A percentile compares a stretch with the other conserved stretches of the same genome.
These are phyloP conservation scores for Eutrema japonicum DNA, from an alignment of 345 rosid genomes.

Conservation along the genomic window DNA sequence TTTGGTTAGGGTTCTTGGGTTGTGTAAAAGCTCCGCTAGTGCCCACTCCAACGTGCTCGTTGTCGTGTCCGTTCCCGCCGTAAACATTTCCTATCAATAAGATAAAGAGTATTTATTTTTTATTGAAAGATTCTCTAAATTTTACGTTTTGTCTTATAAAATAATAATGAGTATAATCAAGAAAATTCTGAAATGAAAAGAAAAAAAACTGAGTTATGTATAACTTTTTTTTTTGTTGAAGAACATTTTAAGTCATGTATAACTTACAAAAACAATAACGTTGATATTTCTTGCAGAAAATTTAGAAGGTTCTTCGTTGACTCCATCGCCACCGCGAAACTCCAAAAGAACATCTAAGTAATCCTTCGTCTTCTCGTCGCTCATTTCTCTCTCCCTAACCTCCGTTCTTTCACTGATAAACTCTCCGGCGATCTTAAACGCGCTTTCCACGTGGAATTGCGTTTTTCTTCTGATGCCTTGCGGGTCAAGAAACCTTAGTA, in stretches of 20 bases:
- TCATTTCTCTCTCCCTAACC: constrained; percentile 6
- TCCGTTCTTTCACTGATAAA: constrained; percentile 65
- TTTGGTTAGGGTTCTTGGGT: constrained; percentile 50
- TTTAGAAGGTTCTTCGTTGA: constrained; percentile 50
- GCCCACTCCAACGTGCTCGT: constrained; percentile 93
- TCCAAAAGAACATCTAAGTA: constrained; percentile 78
- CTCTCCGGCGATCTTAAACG: constrained; percentile 62
- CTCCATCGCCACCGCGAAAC: constrained; percentile 62
- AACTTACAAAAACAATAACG: constrained; percentile 67
- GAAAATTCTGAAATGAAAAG: background rate
- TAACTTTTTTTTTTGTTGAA: background rate
- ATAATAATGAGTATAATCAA: background rate
- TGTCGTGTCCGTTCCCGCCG: constrained; percentile 88
- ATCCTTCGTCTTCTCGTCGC: constrained; percentile 54
- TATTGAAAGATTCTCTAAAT: background rate
- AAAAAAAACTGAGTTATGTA: background rate
- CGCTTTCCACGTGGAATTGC: constrained; percentile 61
- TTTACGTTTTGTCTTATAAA: background rate
- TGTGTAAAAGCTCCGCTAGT: constrained; percentile 72
- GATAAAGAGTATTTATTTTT: background rate
- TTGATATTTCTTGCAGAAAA: constrained; percentile 68
- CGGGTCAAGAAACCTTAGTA: constrained; percentile 68
- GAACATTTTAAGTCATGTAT: background rate
- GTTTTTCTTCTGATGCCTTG: constrained; percentile 72
- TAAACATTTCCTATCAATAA: constrained; percentile 66